Conservation (phyloP, 345 rosid genomes). For the Eucalyptus curtisii region DNA sequence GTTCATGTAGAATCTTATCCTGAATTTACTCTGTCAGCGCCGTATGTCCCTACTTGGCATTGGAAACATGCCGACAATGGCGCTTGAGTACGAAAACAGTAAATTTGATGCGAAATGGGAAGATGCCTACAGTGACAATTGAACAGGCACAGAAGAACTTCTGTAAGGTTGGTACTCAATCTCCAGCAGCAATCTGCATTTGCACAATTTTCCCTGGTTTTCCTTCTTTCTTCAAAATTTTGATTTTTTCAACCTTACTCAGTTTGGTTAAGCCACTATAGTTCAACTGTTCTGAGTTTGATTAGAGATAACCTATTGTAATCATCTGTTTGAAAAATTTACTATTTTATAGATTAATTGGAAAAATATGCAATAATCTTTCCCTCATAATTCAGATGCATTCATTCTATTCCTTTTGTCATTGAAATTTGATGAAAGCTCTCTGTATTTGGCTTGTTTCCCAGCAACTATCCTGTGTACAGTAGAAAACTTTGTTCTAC, state of each 20-base stretch:
- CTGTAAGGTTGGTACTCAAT: conserved; percentile 45
- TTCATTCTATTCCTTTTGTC: neutral
- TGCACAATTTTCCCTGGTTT: neutral
- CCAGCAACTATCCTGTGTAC: neutral
- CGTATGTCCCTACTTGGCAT: conserved; percentile 85
- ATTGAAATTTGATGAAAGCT: neutral
- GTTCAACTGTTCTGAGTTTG: neutral
- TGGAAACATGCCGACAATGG: conserved; percentile 98
- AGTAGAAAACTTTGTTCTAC: neutral
- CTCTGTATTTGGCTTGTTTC: neutral
- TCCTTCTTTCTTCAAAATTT: neutral
- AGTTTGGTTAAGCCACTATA: neutral
- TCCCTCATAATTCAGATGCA: neutral
- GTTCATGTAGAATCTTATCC: neutral
- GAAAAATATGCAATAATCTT: neutral
- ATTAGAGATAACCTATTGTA: neutral
- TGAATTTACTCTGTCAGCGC: conserved; percentile 44
- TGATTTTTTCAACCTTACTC: neutral
- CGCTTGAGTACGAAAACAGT: conserved; percentile 90
- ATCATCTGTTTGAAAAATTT: neutral
- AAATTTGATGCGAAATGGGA: conserved; percentile 84
- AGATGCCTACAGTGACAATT: conserved; percentile 96
- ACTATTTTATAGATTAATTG: neutral
- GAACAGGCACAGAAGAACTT: conserved; percentile 94
- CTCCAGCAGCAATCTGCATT: neutral